Evolutionary conservation across 257 asterid genomes (phyloP).

Genomic region (Lycium ferocissimum): DNA sequence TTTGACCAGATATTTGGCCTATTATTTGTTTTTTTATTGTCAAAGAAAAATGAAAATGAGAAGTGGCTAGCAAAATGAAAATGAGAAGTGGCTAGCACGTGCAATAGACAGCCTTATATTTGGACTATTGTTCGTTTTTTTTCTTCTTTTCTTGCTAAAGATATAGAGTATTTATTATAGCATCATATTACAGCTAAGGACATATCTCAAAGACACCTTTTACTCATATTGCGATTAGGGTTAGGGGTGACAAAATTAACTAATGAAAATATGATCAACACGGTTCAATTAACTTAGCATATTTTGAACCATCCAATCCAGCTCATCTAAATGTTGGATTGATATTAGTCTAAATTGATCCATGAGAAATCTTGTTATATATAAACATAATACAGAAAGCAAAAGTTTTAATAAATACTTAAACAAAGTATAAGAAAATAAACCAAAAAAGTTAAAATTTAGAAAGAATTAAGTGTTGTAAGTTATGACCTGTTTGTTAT

Average conservation of each 20-base stretch:
- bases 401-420: no score
- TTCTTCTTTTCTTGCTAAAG: no score
- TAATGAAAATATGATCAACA: background rate
- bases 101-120: background rate
- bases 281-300: background rate
- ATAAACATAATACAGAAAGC: background rate
- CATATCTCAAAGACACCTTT: no score
- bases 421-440: no score
- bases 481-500: no score
- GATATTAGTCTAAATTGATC: background rate
- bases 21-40: background rate
- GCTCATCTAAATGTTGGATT: background rate
- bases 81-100: background rate
- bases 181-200: no score
- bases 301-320: background rate
- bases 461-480: no score
- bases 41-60: background rate
- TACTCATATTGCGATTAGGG: background rate
- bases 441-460: no score
- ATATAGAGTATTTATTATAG: no score
- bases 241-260: background rate
- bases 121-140: background rate
- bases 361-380: background rate
- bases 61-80: background rate
- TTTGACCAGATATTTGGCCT: background rate